These are phyloP conservation scores for Amaranthus cruentus DNA, from an alignment of 148 eudicot species.

Conservation along the genomic window DNA sequence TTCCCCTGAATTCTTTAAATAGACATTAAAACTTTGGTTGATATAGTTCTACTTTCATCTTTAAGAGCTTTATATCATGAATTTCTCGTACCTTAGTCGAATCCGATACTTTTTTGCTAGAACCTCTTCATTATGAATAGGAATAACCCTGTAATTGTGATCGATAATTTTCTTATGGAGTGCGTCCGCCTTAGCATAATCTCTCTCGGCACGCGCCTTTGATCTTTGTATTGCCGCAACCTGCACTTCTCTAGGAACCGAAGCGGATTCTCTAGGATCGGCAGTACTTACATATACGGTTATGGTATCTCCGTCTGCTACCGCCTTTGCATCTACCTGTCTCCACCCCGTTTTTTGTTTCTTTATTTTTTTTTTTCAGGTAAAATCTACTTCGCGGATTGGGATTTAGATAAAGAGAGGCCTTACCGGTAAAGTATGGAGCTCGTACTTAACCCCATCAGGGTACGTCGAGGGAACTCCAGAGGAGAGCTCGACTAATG, in stretches of 20 bases:
- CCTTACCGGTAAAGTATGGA: constrained; percentile 80
- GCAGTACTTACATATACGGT: constrained; percentile 77
- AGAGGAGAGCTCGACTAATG: constrained; percentile 42
- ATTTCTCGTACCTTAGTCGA: constrained; percentile 56
- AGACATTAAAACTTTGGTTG: constrained; percentile 9
- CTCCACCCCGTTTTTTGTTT: not conserved
- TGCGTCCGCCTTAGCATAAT: constrained; percentile 76
- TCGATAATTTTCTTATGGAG: constrained; percentile 64
- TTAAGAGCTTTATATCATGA: constrained; percentile 1
- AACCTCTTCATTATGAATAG: constrained; percentile 60
- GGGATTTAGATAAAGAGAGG: constrained; percentile 1
- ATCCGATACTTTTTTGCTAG: constrained; percentile 80
- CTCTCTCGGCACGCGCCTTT: constrained; percentile 60
- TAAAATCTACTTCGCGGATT: not conserved
- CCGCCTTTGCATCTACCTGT: constrained; percentile 85
- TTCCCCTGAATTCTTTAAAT: constrained; percentile 51
- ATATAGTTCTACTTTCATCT: not conserved
- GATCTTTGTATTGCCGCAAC: constrained; percentile 63
- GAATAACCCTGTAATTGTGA: constrained; percentile 69
- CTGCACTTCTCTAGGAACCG: constrained; percentile 69
- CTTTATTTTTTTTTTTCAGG: not conserved
- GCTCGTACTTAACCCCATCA: constrained; percentile 67
- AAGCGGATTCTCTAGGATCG: constrained; percentile 75
- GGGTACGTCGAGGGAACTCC: constrained; percentile 41
- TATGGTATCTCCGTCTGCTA: constrained; percentile 91